A percentile compares a stretch with the other conserved stretches of the same genome.
phyloP scores from a whole-genome alignment of 2,329 filamentous ascomycete species.

The Pestalotiopsis sp. region DNA sequence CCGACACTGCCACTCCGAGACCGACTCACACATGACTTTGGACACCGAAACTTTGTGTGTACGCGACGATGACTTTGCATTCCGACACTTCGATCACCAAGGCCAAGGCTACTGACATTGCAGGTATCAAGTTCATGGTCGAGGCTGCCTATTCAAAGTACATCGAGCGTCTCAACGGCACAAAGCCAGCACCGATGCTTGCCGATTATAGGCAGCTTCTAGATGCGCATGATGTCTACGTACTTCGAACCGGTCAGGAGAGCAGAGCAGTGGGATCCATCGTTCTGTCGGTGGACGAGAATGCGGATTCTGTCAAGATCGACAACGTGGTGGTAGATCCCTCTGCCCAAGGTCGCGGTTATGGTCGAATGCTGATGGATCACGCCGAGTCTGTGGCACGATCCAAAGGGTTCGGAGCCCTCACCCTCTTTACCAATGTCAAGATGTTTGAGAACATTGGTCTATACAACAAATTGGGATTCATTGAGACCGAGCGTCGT shows the following conservation, averaged over 20 bases:
- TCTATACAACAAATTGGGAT: constrained; percentile 26
- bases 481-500: constrained; percentile 29
- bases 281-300: constrained; percentile 16
- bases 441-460: constrained; percentile 23
- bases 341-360: constrained; percentile 18
- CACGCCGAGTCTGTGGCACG: constrained; percentile 17
- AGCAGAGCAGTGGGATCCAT: constrained; percentile 29
- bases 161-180: constrained; percentile 19
- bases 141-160: constrained; percentile 11
- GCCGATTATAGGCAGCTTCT: constrained; percentile 32
- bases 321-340: constrained; percentile 23
- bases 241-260: not conserved
- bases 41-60: not conserved
- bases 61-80: not conserved
- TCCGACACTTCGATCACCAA: not conserved
- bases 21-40: not conserved
- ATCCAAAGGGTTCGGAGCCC: constrained; percentile 8
- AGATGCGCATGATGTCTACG: constrained; percentile 13
- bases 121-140: constrained; percentile 3
- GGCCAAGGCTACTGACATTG: not conserved
- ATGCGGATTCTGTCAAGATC: constrained; percentile 15
- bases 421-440: constrained; percentile 22
- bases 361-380: constrained; percentile 22
- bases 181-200: constrained; percentile 35
- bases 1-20: not conserved